Percentiles rank a stretch among this genome's conserved stretches.
Evolutionary conservation across 345 rosid species (phyloP).

Genomic region (Rubroshorea leprosula): DNA sequence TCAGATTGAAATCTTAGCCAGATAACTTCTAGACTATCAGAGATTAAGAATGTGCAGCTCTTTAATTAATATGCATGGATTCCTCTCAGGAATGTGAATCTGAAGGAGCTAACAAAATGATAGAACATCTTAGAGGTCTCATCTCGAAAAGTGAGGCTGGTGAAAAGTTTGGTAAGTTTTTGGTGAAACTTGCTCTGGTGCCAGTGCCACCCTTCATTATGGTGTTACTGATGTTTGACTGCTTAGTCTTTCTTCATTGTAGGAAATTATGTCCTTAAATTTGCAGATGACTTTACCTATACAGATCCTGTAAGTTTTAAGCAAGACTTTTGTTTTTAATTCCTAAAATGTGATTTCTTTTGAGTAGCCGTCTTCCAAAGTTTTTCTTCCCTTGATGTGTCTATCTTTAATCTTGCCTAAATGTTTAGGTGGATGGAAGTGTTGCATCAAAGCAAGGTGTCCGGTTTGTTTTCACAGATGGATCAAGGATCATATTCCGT

Average conservation of each 20-base stretch:
- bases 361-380: neutral
- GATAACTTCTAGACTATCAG: neutral
- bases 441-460: slow-evolving; percentile 91
- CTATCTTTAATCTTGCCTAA: slow-evolving; percentile 10
- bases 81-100: slow-evolving; percentile 77
- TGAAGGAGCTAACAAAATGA: slow-evolving; percentile 87
- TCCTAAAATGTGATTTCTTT: slow-evolving; percentile 6
- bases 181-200: neutral
- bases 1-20: neutral
- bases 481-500: slow-evolving; percentile 86
- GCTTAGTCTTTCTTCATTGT: slow-evolving; percentile 12
- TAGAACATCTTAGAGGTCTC: slow-evolving; percentile 64
- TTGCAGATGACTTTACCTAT: slow-evolving; percentile 86
- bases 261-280: slow-evolving; percentile 68
- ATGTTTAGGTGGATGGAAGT: slow-evolving; percentile 85
- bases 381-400: slow-evolving; percentile 1
- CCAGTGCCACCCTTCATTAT: neutral
- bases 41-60: slow-evolving; percentile 12
- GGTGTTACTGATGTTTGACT: slow-evolving; percentile 10
- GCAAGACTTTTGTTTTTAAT: neutral
- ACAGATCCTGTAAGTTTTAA: slow-evolving; percentile 70
- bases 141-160: slow-evolving; percentile 64
- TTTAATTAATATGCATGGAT: slow-evolving; percentile 17
- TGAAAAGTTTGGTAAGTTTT: slow-evolving; percentile 58
- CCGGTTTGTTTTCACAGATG: slow-evolving; percentile 82